Percentiles rank a stretch among this genome's conserved stretches.
Conservation (phyloP, 257 asterid species). For the Datura wrightii region DNA sequence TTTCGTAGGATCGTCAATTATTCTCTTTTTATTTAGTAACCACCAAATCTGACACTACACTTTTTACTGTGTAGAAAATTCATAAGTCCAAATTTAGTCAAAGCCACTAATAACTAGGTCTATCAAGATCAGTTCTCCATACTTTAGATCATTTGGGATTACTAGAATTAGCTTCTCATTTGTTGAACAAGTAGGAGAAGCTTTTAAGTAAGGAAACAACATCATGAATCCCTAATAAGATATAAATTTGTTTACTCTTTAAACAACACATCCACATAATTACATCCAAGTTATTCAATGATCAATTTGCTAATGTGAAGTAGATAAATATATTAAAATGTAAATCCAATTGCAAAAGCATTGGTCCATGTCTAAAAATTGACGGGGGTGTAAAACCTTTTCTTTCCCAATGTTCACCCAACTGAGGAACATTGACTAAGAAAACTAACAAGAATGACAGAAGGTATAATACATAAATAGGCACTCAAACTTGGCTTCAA, state of each 20-base stretch:
- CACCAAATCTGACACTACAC: not conserved
- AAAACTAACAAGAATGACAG: not conserved
- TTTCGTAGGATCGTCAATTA: not conserved
- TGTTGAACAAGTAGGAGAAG: not conserved
- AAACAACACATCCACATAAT: not conserved
- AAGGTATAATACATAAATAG: not conserved
- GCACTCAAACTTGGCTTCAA: not conserved
- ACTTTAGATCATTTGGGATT: not conserved
- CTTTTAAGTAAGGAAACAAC: not conserved
- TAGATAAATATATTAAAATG: not conserved
- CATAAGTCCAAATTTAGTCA: not conserved
- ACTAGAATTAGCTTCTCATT: not conserved
- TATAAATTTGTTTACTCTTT: not conserved
- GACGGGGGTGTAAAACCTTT: not conserved
- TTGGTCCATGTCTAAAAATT: not conserved
- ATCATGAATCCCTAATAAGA: not conserved
- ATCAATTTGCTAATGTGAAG: not conserved
- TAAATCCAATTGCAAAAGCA: not conserved
- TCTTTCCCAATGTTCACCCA: not conserved
- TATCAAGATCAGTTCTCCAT: not conserved
- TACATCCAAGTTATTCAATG: not conserved
- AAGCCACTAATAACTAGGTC: not conserved
- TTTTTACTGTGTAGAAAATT: not conserved
- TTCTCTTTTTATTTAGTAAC: not conserved
- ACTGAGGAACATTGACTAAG: not conserved